A percentile compares a stretch with the other conserved stretches of the same genome.
phyloP scores from a whole-genome alignment of 2,329 filamentous ascomycete species.

The Rhynchosporium agropyri region DNA sequence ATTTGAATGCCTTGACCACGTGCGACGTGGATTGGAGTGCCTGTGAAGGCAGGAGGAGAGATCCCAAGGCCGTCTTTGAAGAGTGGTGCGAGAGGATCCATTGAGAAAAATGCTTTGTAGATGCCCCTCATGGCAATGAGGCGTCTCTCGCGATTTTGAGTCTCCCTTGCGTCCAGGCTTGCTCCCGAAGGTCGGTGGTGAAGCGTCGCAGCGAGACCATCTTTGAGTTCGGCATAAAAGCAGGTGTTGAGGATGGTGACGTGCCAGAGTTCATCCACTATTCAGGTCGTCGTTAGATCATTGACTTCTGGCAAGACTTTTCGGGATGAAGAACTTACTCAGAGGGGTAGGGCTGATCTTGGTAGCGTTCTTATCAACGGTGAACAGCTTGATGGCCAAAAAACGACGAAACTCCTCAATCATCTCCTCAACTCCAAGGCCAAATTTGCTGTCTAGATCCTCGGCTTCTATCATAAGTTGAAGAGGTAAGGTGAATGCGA shows the following conservation, averaged over 20 bases:
- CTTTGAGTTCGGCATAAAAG: slow-evolving; percentile 21
- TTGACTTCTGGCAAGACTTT: too few relatives aligned
- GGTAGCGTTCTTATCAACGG: slow-evolving; percentile 12
- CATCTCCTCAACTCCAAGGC: not conserved
- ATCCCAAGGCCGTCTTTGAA: not conserved
- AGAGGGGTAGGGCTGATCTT: slow-evolving; percentile 23
- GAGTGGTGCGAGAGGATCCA: not conserved
- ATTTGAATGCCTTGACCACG: too few relatives aligned
- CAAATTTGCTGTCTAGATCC: not conserved
- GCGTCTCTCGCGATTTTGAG: not conserved
- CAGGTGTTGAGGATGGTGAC: slow-evolving; percentile 24
- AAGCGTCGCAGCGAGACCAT: slow-evolving; percentile 12
- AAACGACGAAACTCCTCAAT: slow-evolving; percentile 24
- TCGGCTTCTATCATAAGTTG: not conserved
- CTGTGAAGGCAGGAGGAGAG: not conserved
- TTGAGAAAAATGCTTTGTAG: not conserved
- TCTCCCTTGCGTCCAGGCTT: slow-evolving; percentile 2
- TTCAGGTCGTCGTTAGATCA: not conserved
- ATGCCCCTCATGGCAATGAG: slow-evolving; percentile 9
- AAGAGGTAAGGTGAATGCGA: not conserved
- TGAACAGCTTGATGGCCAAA: slow-evolving; percentile 20
- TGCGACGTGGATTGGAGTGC: not conserved
- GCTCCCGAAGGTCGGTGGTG: slow-evolving; percentile 20
- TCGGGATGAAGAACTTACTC: not conserved
- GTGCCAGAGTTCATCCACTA: slow-evolving; percentile 26